Evolutionary conservation across 345 rosid genomes (phyloP), one percentile per base, ranked within the genome.

Genomic region (Salix koriyanagi): DNA sequence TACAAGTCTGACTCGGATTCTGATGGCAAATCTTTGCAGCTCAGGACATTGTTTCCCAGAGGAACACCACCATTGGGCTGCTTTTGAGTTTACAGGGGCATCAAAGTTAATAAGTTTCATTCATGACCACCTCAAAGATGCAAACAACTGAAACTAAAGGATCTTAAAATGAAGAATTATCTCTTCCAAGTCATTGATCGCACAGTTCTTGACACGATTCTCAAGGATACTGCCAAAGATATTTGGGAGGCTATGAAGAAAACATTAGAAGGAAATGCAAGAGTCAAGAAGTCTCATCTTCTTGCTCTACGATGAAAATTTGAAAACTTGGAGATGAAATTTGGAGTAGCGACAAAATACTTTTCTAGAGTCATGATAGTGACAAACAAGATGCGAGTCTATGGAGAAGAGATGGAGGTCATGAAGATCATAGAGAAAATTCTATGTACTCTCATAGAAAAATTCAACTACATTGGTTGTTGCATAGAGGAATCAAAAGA

Each of bases 1-100:
- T 88, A 65, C 88, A 87, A 15, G 93, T 87, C 80, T 91, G 89
- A 62, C 91, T 85, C 70, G 87, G 68, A 89, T 66, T 68, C 85
- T 83, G 6, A 83, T 75, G 21, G 93, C 86, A 61, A 88, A 86
- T 58, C 76, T 83, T 77, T 88, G 89, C 80, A 89, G 84, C 81
- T 89, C 90, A 0, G 88, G 89, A 42, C 69, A 71, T 37, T 88
- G 56, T 56, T 60, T 79, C 67, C 90, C 89, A 65, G 84, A 87
- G 36, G 25, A 58, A 41, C 62, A 78, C 93, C 91, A 91, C 93
- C 93, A 90, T 54, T 83, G 73, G 44, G 72, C 93, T 89, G 82
- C 80, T 80, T 50, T 72, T 14, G 42, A 42, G 10, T 21, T 56
- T 26, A 70, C 34, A 60, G 60, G 36, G 56, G 6, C n/a, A 21